Conservation (phyloP, 2,329 filamentous ascomycete genomes). For the Colletotrichum sp. region DNA sequence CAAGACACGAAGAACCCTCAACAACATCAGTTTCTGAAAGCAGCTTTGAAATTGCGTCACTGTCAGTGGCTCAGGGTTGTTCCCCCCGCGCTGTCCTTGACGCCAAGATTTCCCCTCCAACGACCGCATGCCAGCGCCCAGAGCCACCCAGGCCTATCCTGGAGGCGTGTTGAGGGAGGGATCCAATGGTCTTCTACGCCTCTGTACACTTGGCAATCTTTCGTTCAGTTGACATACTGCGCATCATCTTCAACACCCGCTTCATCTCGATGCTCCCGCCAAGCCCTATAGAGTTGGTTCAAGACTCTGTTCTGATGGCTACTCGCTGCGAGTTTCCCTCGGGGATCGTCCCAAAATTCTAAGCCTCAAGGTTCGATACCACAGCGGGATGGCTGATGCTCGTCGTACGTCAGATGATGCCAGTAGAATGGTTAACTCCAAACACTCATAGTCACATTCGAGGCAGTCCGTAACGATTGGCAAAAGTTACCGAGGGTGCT, state of each 20-base stretch:
- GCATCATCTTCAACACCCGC: not conserved
- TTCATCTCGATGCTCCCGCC: not conserved
- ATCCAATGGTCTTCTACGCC: not conserved
- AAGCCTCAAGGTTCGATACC: not conserved
- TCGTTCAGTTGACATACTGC: not conserved
- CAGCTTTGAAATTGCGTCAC: slow-evolving; percentile 4
- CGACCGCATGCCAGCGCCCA: not conserved
- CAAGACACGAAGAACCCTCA: not conserved
- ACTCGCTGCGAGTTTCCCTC: not conserved
- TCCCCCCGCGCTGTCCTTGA: not conserved
- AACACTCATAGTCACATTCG: not conserved
- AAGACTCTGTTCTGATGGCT: not conserved
- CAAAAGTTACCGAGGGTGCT: not conserved
- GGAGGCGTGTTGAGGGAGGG: not conserved
- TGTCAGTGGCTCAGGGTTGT: not conserved
- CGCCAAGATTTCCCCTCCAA: not conserved
- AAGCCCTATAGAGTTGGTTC: not conserved
- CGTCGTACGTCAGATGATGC: not conserved
- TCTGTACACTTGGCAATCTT: not conserved
- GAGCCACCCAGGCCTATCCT: not conserved
- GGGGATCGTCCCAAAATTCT: not conserved
- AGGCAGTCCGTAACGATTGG: slow-evolving; percentile 10
- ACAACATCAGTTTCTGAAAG: not conserved
- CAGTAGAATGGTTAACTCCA: not conserved
- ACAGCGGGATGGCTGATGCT: not conserved